These are phyloP conservation scores for Trichomonascaceae sp. DNA, from an alignment of 1,139 yeast species.

Conservation along the genomic window DNA sequence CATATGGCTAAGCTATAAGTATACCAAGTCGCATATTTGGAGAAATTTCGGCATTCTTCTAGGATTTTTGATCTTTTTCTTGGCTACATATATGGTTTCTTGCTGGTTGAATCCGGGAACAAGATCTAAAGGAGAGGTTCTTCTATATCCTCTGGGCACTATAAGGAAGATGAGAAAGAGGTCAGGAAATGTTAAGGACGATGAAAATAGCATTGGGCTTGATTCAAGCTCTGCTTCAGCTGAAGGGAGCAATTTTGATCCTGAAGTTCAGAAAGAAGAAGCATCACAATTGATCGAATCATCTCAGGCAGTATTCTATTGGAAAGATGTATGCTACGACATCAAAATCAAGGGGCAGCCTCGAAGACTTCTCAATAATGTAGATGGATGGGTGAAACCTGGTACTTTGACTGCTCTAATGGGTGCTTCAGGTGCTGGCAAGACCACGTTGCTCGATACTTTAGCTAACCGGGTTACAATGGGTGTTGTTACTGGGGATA, in stretches of 20 bases:
- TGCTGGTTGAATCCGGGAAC: conserved; percentile 68
- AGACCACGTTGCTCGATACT: conserved; percentile 69
- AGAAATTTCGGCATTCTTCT: conserved; percentile 71
- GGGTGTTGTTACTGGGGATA: conserved; percentile 71
- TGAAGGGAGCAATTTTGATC: conserved; percentile 19
- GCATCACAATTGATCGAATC: conserved; percentile 21
- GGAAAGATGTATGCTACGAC: conserved; percentile 73
- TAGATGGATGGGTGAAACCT: conserved; percentile 82
- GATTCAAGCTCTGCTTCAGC: conserved; percentile 9
- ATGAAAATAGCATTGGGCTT: conserved; percentile 20
- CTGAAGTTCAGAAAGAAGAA: conserved; percentile 18
- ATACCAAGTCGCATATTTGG: conserved; percentile 63
- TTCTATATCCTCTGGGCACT: conserved; percentile 53
- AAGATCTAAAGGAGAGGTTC: conserved; percentile 76
- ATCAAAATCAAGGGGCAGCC: conserved; percentile 54
- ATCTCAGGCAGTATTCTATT: conserved; percentile 54
- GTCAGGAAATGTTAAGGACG: conserved; percentile 18
- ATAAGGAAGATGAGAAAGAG: conserved; percentile 31
- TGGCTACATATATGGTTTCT: conserved; percentile 48
- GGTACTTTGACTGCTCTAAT: conserved; percentile 70
- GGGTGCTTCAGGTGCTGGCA: conserved; percentile 92
- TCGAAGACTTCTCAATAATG: conserved; percentile 59
- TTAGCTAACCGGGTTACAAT: conserved; percentile 71
- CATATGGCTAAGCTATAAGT: conserved; percentile 42
- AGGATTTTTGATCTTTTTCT: conserved; percentile 51